Percentiles rank a stretch among this genome's conserved stretches.
Evolutionary conservation across 306 rosid species (phyloP).

Genomic region (Sicyos edulis): DNA sequence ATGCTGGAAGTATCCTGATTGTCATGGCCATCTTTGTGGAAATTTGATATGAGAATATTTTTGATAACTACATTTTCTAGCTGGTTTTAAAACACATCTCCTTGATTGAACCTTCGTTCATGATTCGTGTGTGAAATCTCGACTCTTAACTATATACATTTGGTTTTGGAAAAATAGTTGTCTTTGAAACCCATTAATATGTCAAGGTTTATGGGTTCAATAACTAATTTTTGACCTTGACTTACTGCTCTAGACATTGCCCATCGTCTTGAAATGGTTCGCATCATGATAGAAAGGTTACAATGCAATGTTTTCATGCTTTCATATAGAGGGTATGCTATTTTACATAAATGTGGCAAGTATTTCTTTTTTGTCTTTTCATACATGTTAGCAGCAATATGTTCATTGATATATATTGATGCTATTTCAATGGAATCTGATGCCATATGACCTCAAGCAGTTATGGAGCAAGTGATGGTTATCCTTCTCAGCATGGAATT

Average conservation of each 20-base stretch:
- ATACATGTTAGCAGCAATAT: neutral
- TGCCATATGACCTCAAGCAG: slow-evolving; percentile 35
- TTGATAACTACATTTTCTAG: neutral
- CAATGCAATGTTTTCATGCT: slow-evolving; percentile 95
- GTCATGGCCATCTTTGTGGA: slow-evolving; percentile 13
- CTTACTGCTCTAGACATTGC: slow-evolving; percentile 77
- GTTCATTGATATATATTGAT: slow-evolving; percentile 5
- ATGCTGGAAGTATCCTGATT: slow-evolving; percentile 99
- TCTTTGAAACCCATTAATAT: neutral
- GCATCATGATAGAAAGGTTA: slow-evolving; percentile 70
- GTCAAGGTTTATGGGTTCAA: neutral
- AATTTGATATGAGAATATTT: neutral
- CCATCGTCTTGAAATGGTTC: slow-evolving; percentile 98
- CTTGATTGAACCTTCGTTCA: neutral
- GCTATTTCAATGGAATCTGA: slow-evolving; percentile 25
- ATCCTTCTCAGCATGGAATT: slow-evolving; percentile 94
- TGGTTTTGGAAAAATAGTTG: neutral
- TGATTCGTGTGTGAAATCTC: neutral
- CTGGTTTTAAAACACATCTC: neutral
- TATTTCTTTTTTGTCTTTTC: slow-evolving; percentile 6
- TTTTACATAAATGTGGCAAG: slow-evolving; percentile 11
- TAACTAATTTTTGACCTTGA: slow-evolving; percentile 49
- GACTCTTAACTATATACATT: too few species aligned
- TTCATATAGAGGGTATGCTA: slow-evolving; percentile 85
- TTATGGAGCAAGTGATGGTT: slow-evolving; percentile 97